Conservation (phyloP, 768 basidiomycete genomes). For the Mycena maculata region DNA sequence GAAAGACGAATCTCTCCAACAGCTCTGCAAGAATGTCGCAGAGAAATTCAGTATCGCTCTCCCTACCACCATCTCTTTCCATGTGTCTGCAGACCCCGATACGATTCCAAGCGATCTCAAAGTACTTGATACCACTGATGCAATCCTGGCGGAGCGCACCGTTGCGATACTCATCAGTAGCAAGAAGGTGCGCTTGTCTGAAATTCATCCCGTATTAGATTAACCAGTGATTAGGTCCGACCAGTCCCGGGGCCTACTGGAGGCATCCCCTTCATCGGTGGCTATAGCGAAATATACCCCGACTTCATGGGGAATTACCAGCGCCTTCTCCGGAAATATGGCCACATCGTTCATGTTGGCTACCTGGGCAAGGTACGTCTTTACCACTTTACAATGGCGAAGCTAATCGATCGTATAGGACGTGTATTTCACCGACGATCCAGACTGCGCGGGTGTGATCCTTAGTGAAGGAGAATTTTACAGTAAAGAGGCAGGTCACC, state of each 20-base stretch:
- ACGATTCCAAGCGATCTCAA: neutral
- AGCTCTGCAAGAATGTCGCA: conserved; percentile 23
- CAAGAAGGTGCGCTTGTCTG: too few species aligned
- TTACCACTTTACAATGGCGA: neutral
- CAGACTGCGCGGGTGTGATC: conserved; percentile 23
- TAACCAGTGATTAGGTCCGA: too few species aligned
- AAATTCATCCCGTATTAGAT: too few species aligned
- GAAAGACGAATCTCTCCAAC: neutral
- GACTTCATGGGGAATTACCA: conserved; percentile 33
- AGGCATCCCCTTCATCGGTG: conserved; percentile 31
- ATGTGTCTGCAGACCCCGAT: conserved; percentile 2
- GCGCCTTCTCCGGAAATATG: conserved; percentile 25
- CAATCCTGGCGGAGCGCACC: neutral
- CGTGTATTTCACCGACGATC: conserved; percentile 29
- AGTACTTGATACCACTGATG: neutral
- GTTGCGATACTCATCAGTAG: conserved; percentile 27
- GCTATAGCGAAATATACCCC: conserved; percentile 31
- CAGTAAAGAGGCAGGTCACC: conserved; percentile 12
- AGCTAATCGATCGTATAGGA: neutral
- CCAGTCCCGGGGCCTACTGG: conserved; percentile 26
- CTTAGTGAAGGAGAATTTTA: conserved; percentile 29
- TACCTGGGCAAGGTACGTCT: conserved; percentile 28
- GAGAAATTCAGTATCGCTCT: conserved; percentile 19
- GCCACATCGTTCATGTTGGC: conserved; percentile 29
- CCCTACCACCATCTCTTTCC: conserved; percentile 21